Evolutionary conservation across 164 flowering plant species (phyloP).

Genomic region (Vitis rupestris): DNA sequence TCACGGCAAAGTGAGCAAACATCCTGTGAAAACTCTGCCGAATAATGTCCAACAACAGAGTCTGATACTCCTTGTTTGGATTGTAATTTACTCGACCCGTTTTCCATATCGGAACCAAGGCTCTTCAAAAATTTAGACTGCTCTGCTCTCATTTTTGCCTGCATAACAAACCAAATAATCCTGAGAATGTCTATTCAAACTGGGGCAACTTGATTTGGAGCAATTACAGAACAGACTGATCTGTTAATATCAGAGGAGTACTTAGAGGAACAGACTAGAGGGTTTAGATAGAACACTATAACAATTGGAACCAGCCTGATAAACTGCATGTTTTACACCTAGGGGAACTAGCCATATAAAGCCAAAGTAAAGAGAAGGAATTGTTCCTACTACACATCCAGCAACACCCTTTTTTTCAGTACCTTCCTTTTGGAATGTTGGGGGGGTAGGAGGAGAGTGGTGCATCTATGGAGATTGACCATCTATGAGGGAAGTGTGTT

Average conservation of each 20-base stretch:
- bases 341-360: no score
- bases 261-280: no score
- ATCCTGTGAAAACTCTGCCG: constrained; percentile 40
- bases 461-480: no score
- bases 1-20: constrained; percentile 92
- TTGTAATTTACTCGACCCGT: constrained; percentile 29
- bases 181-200: background rate
- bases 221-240: background rate
- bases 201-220: background rate
- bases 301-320: no score
- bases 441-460: no score
- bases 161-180: constrained; percentile 22
- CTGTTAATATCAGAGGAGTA: no score
- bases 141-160: constrained; percentile 92
- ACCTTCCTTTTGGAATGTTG: no score
- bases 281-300: no score
- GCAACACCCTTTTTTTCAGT: no score
- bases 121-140: constrained; percentile 85
- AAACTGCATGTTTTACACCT: no score
- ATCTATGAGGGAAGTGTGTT: background rate
- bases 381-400: no score
- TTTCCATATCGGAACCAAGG: constrained; percentile 40
- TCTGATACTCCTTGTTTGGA: constrained; percentile 30
- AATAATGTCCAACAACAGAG: constrained; percentile 24
- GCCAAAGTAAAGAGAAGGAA: no score